Evolutionary conservation across 179 eudicot species (phyloP).

Genomic region (Silene vulgaris): DNA sequence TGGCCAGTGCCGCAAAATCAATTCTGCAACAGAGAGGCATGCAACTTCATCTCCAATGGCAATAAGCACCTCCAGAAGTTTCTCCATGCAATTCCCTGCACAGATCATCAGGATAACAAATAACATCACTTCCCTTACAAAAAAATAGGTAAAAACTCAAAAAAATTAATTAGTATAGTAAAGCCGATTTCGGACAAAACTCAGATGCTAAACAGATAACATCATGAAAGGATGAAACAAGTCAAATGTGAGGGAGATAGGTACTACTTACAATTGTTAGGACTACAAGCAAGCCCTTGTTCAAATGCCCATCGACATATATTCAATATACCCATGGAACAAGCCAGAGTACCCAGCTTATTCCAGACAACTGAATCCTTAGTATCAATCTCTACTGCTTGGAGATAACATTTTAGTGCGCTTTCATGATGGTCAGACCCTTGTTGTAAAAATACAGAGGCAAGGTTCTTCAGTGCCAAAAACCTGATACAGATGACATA

Average conservation of each 20-base stretch:
- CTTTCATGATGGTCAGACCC: conserved; percentile 63
- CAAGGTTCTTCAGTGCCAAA: conserved; percentile 88
- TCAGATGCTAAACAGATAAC: neutral
- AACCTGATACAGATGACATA: conserved; percentile 49
- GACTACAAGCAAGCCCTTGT: conserved; percentile 95
- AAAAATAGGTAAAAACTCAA: neutral
- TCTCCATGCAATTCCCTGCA: conserved; percentile 99
- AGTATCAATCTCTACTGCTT: conserved; percentile 95
- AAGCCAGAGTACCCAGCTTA: conserved; percentile 88
- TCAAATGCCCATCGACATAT: conserved; percentile 99
- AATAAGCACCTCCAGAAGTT: conserved; percentile 88
- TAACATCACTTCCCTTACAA: conserved; percentile 7
- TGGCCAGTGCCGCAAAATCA: conserved; percentile 94
- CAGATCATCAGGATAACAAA: conserved; percentile 10
- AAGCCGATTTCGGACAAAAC: neutral
- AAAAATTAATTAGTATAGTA: neutral
- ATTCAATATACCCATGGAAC: conserved; percentile 84
- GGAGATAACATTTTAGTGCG: conserved; percentile 86
- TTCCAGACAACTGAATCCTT: conserved; percentile 97
- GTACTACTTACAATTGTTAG: conserved; percentile 77
- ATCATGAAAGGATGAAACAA: neutral
- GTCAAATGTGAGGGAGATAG: neutral
- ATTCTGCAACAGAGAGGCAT: conserved; percentile 81
- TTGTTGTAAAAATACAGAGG: conserved; percentile 83
- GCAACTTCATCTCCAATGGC: conserved; percentile 97